Base-by-base conservation (phyloP, 1,139 yeast species). In the Arxiozyma slooffiae region DNA sequence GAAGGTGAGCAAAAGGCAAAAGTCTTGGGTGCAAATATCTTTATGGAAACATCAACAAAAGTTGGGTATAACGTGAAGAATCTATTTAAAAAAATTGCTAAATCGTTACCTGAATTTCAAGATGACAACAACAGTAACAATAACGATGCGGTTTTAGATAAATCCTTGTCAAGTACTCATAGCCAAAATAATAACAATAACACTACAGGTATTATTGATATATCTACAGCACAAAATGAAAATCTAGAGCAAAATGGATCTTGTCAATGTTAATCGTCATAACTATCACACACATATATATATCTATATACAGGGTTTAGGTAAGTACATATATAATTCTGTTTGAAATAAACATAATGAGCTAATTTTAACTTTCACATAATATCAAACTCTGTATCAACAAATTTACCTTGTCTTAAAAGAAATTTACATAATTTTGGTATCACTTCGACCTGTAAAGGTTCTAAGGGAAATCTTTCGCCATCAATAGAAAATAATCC, bases 21-120 rank as follows among this genome's bases (percentile, higher is more conserved):
- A 62, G 78, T 77, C 48, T 72, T 87, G 58, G 89, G 87, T 8
- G 89, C 92, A 43, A 78, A 81, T 62, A 80, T 85, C 55, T 88
- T 84, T 66, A 81, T 92, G 66, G 98, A 92, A 66, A 92, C 98
- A 3, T 85, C 95, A 56, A 94, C 97, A 34, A 92, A 90, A 69
- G 92, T 92, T 48, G 96, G 96, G 44, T 86, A 89, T 67, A 92
- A 92, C 62, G 96, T 92, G 50, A 90, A 92, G 70, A 78, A 81
- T 52, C 72, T 92, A 57, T 92, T 92, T 71, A 87, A 89, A 65
- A 86, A 84, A 64, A 86, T 92, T 55, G 98, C 97, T 14, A 86
- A 85, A 65, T 81, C 88, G 51, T 76, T 92, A 57, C 97, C 97
- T 2, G 97, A 92, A 52, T 82, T 86, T 63, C 86, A 82, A 57